These are phyloP conservation scores for Barbatosphaeria neglecta DNA, from an alignment of 495 filamentous ascomycete genomes.

Conservation along the genomic window DNA sequence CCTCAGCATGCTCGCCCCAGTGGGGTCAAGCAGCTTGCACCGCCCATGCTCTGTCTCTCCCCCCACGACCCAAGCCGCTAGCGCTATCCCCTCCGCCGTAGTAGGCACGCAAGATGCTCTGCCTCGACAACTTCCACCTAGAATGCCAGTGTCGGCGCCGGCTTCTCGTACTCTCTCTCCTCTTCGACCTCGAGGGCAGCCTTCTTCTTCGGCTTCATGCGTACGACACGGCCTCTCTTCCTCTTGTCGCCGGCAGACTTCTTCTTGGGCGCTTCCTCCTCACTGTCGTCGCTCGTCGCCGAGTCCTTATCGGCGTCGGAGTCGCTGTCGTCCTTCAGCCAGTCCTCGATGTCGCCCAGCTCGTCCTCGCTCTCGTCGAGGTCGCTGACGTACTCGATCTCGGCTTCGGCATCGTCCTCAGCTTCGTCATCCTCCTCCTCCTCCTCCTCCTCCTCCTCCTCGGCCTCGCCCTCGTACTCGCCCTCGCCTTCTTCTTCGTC, in stretches of 20 bases:
- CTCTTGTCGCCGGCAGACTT: conserved; percentile 50
- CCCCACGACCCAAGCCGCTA: neutral
- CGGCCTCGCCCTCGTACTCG: conserved; percentile 49
- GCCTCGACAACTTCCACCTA: conserved; percentile 14
- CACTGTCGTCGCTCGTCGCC: conserved; percentile 32
- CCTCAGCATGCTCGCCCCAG: too few relatives aligned
- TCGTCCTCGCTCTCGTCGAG: conserved; percentile 45
- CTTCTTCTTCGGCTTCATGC: conserved; percentile 52
- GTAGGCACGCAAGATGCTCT: too few relatives aligned
- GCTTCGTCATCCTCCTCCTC: conserved; percentile 58
- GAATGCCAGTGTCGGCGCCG: conserved; percentile 22
- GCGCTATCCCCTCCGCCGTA: neutral
- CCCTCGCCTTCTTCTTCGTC: conserved; percentile 62
- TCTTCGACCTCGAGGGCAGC: conserved; percentile 50
- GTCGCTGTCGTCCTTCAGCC: conserved; percentile 35
- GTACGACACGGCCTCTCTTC: conserved; percentile 47
- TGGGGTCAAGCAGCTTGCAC: too few relatives aligned
- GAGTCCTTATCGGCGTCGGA: conserved; percentile 40
- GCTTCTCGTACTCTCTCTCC: conserved; percentile 45
- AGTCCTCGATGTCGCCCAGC: conserved; percentile 37
- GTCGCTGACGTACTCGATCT: conserved; percentile 74
- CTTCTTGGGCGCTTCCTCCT: conserved; percentile 24
- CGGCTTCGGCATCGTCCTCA: conserved; percentile 53
- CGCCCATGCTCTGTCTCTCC: too few relatives aligned
- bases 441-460: conserved; percentile 59